These are phyloP conservation scores for Mortierella antarctica DNA, from an alignment of 192 early-diverging fungal species.

Conservation along the genomic window DNA sequence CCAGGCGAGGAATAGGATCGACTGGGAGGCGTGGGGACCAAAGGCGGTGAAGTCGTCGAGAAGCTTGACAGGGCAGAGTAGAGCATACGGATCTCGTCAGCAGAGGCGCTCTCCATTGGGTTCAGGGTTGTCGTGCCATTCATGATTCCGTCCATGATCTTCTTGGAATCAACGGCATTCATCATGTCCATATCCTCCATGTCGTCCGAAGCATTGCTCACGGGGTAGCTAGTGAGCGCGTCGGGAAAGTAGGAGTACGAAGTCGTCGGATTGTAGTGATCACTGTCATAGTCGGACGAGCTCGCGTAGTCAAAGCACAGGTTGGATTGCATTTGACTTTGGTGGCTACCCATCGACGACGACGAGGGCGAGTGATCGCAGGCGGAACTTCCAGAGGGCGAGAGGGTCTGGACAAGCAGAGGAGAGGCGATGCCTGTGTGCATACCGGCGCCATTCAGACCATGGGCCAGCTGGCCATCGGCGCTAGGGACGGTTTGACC, in stretches of 20 bases:
- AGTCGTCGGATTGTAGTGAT: conserved; percentile 33
- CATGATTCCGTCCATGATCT: conserved; percentile 51
- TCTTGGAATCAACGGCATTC: conserved; percentile 29
- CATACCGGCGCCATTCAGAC: conserved; percentile 15
- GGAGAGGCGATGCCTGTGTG: conserved; percentile 21
- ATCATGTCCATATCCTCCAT: conserved; percentile 48
- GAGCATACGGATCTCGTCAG: conserved; percentile 50
- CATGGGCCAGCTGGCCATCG: conserved; percentile 21
- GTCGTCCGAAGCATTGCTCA: conserved; percentile 52
- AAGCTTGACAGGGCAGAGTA: conserved; percentile 47
- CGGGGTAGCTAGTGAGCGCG: conserved; percentile 34
- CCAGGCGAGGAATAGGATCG: conserved; percentile 32
- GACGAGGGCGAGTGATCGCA: conserved; percentile 28
- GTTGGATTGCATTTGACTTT: conserved; percentile 25
- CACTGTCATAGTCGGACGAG: conserved; percentile 52
- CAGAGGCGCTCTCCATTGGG: conserved; percentile 41
- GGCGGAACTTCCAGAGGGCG: conserved; percentile 16
- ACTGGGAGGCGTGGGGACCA: conserved; percentile 27
- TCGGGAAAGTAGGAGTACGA: conserved; percentile 54
- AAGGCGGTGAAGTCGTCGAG: conserved; percentile 29
- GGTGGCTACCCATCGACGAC: conserved; percentile 17
- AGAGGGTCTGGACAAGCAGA: conserved; percentile 42
- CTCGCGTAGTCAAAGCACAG: conserved; percentile 51
- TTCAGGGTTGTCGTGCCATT: conserved; percentile 40
- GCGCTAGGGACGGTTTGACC: conserved; percentile 31